Base-by-base conservation (phyloP, 2,329 filamentous ascomycete genomes). In the Pseudopyricularia cyperi region DNA sequence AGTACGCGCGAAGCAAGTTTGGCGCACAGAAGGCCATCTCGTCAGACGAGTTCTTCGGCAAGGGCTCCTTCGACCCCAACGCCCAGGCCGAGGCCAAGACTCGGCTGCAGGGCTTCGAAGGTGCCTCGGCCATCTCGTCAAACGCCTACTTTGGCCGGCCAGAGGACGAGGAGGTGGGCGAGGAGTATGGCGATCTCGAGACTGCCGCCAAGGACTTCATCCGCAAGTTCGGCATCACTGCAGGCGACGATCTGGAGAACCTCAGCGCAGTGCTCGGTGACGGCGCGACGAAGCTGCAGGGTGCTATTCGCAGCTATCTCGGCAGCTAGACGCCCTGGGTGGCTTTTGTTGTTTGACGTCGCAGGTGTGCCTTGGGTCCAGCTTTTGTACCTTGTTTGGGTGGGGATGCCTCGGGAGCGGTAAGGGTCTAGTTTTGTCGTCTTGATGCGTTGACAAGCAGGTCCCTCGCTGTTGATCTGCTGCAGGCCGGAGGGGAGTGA, bases 31-130 rank as follows among this genome's bases (percentile, higher is more conserved):
- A 97, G 74, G 87, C 87, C 60, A 98, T 98, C 59, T 96, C 89
- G 0, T 96, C 90, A 0, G 93, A 98, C 66, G 93, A 98, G 66
- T 98, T 95, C 76, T 98, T 98, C 65, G 89, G 91, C 62, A 91
- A 93, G 66, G 88, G 89, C 51, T 72, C 79, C 52, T 97, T 83
- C 68, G 90, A 98, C 65, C 82, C 90, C 35, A 76, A 75, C 52
- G 80, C 85, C 8, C 85, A 93, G 64, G 75, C 82, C 50, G 91
- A 96, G 71, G 91, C 93, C 60, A 95, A 95, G 73, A 75, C 77
- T 24, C 82, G 93, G 39, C 78, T 98, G 52, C 84, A 89, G 71
- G 87, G 89, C 47, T 98, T 98, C 63, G 91, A 97, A 68, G 89
- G 93, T 46, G 90, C 93, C 11, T 84, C 83, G 1, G 73, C 89